Evolutionary conservation across 805 yeast genomes (phyloP), one percentile per base, ranked within the genome.

Genomic region (Pachysolen tannophilus): DNA sequence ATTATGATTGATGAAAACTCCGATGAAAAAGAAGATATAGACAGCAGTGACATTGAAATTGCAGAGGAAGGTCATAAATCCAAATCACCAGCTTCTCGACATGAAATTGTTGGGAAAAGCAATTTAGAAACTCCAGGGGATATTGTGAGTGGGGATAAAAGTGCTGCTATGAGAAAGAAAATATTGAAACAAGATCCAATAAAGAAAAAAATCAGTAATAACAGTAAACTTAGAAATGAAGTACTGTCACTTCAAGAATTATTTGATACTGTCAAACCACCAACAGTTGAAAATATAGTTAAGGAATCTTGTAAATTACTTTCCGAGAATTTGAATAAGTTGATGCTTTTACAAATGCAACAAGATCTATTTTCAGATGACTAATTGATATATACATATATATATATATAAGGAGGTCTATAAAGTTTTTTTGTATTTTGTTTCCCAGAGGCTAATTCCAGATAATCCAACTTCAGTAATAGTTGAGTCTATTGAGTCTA

Each of bases 161-260:
- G n/a, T n/a, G n/a, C n/a, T n/a, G n/a, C n/a, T n/a, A n/a, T n/a
- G n/a, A n/a, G n/a, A n/a, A n/a, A 19, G 48, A 39, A 17, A 31
- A 45, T 4, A 32, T 31, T n/a, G 47, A 42, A 26, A 42, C 46
- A 24, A 45, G 41, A 4, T 29, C 43, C 4, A 49, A 49, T 14
- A 52, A n/a, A 14, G 33, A 20, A 30, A 11, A 35, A 25, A 8
- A 20, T 35, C 7, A n/a, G 21, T 4, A 15, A 11, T 14, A 35
- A 36, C n/a, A n/a, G n/a, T n/a, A n/a, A n/a, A n/a, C n/a, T n/a
- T n/a, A n/a, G n/a, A n/a, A n/a, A n/a, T n/a, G n/a, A n/a, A n/a
- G n/a, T n/a, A n/a, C n/a, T n/a, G n/a, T n/a, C n/a, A n/a, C n/a
- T n/a, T n/a, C n/a, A n/a, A 35, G 30, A 23, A 11, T 34, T 5